Percentiles rank a stretch among this genome's conserved stretches.
Conservation (phyloP, 352 stramenopile species). For the Lagenidium sp. region DNA sequence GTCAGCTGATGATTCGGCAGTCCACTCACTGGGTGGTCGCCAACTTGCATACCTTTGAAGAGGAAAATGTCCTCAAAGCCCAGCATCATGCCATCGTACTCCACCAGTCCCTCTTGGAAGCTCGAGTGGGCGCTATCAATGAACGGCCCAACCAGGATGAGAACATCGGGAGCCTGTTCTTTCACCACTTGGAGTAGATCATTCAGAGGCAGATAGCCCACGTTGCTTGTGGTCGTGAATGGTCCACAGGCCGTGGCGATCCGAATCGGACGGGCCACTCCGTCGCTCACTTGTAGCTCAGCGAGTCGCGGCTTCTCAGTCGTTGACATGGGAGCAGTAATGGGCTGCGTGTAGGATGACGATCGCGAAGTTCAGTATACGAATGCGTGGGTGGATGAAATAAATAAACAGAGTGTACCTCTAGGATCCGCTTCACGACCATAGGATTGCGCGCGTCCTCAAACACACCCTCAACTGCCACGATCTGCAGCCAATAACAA, state of each 20-base stretch:
- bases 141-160: conserved; percentile 96
- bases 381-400: no score
- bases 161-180: conserved; percentile 88
- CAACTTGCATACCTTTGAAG: conserved; percentile 78
- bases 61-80: conserved; percentile 82
- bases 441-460: conserved; percentile 61
- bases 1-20: neutral
- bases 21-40: neutral
- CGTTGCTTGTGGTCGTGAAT: conserved; percentile 92
- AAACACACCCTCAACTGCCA: conserved; percentile 71
- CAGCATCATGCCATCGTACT: conserved; percentile 73
- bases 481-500: conserved; percentile 32
- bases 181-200: conserved; percentile 86
- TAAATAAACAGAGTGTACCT: no score
- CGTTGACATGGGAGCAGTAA: conserved; percentile 43
- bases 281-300: conserved; percentile 32
- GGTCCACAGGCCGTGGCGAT: conserved; percentile 90
- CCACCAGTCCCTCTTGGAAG: conserved; percentile 76
- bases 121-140: conserved; percentile 91
- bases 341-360: conserved; percentile 34
- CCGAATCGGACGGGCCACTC: conserved; percentile 30
- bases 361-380: no score
- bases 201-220: conserved; percentile 92
- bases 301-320: conserved; percentile 32
- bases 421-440: conserved; percentile 67